Conservation (phyloP, 2,329 filamentous ascomycete genomes). For the Paracorniculantispora psalliotae region DNA sequence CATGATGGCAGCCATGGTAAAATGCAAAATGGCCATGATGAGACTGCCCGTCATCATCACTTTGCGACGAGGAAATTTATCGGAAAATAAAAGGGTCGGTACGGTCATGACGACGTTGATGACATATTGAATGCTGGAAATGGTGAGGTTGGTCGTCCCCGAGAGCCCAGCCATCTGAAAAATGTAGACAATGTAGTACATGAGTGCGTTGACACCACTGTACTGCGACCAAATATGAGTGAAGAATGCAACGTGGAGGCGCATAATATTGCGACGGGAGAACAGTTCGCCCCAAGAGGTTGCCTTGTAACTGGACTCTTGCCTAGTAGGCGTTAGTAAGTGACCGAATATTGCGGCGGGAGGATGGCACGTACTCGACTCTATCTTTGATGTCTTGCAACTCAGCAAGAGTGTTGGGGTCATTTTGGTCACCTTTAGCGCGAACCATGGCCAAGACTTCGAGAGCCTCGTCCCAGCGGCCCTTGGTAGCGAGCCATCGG, state of each 20-base stretch:
- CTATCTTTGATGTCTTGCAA: conserved; percentile 43
- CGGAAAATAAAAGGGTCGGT: conserved; percentile 45
- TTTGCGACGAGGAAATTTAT: conserved; percentile 53
- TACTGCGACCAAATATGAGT: conserved; percentile 48
- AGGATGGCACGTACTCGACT: conserved; percentile 16
- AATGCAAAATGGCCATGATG: conserved; percentile 56
- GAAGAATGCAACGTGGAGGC: conserved; percentile 40
- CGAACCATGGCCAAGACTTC: conserved; percentile 50
- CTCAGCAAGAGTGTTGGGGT: conserved; percentile 51
- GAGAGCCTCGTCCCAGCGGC: conserved; percentile 49
- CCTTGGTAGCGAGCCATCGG: conserved; percentile 56
- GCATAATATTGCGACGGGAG: conserved; percentile 38
- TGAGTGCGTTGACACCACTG: conserved; percentile 44
- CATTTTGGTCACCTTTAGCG: conserved; percentile 44
- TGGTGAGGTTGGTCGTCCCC: conserved; percentile 42
- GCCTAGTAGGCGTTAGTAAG: neutral
- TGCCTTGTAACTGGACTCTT: conserved; percentile 13
- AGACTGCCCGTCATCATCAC: conserved; percentile 58
- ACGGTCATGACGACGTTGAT: conserved; percentile 45
- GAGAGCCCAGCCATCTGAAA: conserved; percentile 25
- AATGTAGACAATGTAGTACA: conserved; percentile 46
- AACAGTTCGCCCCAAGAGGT: conserved; percentile 33
- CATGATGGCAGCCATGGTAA: conserved; percentile 44
- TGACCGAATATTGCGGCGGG: neutral
- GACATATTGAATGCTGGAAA: conserved; percentile 47